phyloP scores from a whole-genome alignment of 2,329 filamentous ascomycete species.

The Xylariaceae sp. region DNA sequence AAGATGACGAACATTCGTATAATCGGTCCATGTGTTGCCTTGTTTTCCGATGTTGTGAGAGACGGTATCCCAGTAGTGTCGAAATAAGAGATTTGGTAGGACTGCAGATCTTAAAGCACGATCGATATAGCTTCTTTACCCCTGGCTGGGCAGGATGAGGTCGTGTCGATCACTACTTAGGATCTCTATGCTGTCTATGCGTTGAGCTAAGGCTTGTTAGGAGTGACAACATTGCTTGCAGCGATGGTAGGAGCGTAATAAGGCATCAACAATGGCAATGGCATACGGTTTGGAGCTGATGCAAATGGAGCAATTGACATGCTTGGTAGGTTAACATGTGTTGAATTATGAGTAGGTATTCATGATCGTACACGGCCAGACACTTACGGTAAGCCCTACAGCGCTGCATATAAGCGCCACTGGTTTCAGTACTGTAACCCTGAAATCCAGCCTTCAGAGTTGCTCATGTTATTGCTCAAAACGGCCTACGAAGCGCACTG shows the following conservation, averaged over 20 bases:
- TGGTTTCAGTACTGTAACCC: no score
- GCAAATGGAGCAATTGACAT: not conserved
- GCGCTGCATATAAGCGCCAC: no score
- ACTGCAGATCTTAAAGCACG: no score
- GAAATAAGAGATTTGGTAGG: not conserved
- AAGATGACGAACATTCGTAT: conserved; percentile 14
- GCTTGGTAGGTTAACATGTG: not conserved
- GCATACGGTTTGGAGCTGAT: not conserved
- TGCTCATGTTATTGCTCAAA: no score
- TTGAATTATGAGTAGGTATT: no score
- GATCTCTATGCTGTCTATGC: conserved; percentile 1
- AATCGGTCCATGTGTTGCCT: not conserved
- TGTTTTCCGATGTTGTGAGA: conserved; percentile 3
- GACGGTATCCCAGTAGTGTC: not conserved
- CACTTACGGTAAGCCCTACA: no score
- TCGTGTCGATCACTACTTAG: conserved; percentile 14
- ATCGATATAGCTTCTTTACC: conserved; percentile 4
- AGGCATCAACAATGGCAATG: no score
- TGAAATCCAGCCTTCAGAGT: no score
- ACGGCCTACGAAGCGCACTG: no score
- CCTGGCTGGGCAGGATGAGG: not conserved
- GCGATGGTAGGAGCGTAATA: no score
- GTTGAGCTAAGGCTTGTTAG: conserved; percentile 1
- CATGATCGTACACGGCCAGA: no score
- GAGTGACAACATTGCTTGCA: not conserved